A percentile compares a stretch with the other conserved stretches of the same genome.
Conservation (phyloP, 441 rosid genomes). For the Aleurites moluccanus region DNA sequence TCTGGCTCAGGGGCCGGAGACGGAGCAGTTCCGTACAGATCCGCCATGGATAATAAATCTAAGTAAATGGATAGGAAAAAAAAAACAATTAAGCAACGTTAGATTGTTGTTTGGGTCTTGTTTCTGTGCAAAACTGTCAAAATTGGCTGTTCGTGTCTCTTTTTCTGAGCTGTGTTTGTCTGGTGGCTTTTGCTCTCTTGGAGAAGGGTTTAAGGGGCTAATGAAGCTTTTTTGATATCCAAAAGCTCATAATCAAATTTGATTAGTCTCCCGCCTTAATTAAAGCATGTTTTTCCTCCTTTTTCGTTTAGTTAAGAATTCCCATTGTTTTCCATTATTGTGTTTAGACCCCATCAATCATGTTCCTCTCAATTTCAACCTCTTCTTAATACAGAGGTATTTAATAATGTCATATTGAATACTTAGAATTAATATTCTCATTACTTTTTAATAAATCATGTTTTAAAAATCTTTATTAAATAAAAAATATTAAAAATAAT, state of each 20-base stretch:
- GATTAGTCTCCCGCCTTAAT: constrained; percentile 63
- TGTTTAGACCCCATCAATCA: neutral
- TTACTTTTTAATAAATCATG: too few species aligned
- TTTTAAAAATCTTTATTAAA: too few species aligned
- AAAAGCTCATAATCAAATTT: constrained; percentile 31
- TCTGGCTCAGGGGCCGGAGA: too few species aligned
- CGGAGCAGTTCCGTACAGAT: constrained; percentile 42
- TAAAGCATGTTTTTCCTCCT: neutral
- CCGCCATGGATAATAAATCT: constrained; percentile 37
- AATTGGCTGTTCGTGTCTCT: too few species aligned
- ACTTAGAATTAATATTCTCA: too few species aligned
- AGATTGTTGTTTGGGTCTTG: neutral
- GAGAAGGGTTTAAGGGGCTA: too few species aligned
- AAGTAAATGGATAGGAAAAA: neutral
- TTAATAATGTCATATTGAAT: too few species aligned
- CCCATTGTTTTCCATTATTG: neutral
- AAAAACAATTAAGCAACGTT: neutral
- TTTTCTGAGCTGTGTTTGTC: neutral
- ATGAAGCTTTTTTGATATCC: neutral
- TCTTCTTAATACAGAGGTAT: too few species aligned
- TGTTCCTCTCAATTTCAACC: neutral
- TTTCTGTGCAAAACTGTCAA: neutral
- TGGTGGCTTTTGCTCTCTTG: too few species aligned
- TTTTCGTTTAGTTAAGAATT: neutral
- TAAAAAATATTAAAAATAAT: too few species aligned